phyloP scores from a whole-genome alignment of 176 grass and related monocot genomes.

The Rhynchospora breviuscula region DNA sequence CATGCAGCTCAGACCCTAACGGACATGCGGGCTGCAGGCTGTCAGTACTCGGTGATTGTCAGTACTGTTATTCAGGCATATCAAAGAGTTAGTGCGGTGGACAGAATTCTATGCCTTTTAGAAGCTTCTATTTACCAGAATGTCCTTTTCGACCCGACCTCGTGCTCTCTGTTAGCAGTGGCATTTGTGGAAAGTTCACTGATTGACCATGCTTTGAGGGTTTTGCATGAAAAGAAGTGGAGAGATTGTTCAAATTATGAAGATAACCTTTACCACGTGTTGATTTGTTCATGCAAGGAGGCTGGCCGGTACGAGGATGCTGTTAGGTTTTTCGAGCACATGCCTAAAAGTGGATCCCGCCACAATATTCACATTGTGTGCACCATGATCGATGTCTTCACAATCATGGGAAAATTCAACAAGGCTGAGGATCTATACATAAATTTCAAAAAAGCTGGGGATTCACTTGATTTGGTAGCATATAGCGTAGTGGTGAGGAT shows the following conservation, averaged over 20 bases:
- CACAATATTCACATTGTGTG: slow-evolving; percentile 70
- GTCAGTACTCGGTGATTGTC: slow-evolving; percentile 66
- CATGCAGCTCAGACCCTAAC: slow-evolving; percentile 43
- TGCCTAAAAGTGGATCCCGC: slow-evolving; percentile 38
- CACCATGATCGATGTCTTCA: slow-evolving; percentile 84
- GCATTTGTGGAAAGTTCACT: slow-evolving; percentile 68
- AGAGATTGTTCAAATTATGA: slow-evolving; percentile 61
- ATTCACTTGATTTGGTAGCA: slow-evolving; percentile 71
- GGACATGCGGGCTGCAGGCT: slow-evolving; percentile 58
- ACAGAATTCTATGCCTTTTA: slow-evolving; percentile 54
- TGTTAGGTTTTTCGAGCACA: slow-evolving; percentile 57
- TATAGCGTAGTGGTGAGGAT: slow-evolving; percentile 78
- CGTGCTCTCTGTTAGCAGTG: slow-evolving; percentile 73
- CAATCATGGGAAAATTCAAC: slow-evolving; percentile 52
- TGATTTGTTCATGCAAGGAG: slow-evolving; percentile 95
- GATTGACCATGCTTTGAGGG: slow-evolving; percentile 56
- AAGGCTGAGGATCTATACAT: slow-evolving; percentile 65
- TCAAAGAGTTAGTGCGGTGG: slow-evolving; percentile 45
- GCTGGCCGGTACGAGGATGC: slow-evolving; percentile 44
- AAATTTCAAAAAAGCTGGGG: slow-evolving; percentile 43
- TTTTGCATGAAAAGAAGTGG: slow-evolving; percentile 79
- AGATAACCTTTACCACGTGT: slow-evolving; percentile 76
- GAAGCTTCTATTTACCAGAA: slow-evolving; percentile 62
- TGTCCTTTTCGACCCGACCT: slow-evolving; percentile 57
- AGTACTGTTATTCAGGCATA: slow-evolving; percentile 67